phyloP scores from a whole-genome alignment of 176 grass and related monocot genomes.

The Oryza meyeriana region DNA sequence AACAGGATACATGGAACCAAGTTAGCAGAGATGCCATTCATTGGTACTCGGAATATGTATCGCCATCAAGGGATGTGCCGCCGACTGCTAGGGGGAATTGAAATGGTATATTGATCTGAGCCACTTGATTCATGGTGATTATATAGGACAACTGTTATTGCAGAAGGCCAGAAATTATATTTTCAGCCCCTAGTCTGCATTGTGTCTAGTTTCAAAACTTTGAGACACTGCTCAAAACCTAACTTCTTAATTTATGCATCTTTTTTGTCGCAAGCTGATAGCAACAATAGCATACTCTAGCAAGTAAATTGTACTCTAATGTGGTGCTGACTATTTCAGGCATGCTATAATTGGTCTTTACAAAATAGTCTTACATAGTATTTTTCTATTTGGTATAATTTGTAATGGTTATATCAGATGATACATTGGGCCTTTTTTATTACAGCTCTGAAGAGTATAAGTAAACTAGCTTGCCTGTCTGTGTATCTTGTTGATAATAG shows the following conservation, averaged over 20 bases:
- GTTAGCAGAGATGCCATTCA: conserved; percentile 96
- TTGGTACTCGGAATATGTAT: conserved; percentile 78
- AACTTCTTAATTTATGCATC: conserved; percentile 1
- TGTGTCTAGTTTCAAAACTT: conserved; percentile 7
- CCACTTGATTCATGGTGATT: conserved; percentile 4
- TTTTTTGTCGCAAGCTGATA: conserved; percentile 4
- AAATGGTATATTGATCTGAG: conserved; percentile 57
- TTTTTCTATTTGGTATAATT: conserved; percentile 11
- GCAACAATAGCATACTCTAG: not conserved
- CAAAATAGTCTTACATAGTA: not conserved
- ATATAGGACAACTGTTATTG: conserved; percentile 8
- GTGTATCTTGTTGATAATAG: conserved; percentile 21
- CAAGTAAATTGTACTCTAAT: not conserved
- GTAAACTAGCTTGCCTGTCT: conserved; percentile 13
- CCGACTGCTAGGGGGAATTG: conserved; percentile 75
- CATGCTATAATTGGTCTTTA: not conserved
- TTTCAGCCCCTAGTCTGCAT: not conserved
- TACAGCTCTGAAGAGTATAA: not conserved
- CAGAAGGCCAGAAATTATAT: not conserved
- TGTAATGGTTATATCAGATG: not conserved
- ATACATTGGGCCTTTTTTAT: not conserved
- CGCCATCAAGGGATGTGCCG: conserved; percentile 91
- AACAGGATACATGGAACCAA: conserved; percentile 90
- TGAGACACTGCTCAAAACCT: not conserved
- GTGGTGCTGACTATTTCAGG: not conserved